Percentiles rank a stretch among this genome's conserved stretches.
Evolutionary conservation across 345 rosid genomes (phyloP).

Genomic region (Eucalyptus virginea): DNA sequence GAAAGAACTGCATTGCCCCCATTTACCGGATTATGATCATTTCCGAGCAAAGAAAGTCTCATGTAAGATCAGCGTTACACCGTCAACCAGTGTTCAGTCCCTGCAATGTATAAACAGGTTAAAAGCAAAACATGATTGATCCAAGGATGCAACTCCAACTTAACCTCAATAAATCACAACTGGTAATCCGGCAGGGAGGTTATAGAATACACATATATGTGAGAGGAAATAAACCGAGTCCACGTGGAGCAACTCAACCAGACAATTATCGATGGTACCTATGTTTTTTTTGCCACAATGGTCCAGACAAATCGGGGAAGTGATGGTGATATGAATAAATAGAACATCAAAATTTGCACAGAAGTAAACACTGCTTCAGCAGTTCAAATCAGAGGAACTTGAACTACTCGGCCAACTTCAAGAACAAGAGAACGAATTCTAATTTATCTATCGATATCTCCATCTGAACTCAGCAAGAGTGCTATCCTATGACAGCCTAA

Average conservation of each 20-base stretch:
- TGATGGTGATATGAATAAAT: background rate
- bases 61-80: background rate
- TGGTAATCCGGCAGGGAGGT: background rate
- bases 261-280: background rate
- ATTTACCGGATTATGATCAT: background rate
- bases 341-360: background rate
- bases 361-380: background rate
- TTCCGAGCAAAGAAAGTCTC: background rate
- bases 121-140: background rate
- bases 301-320: background rate
- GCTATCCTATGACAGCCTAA: background rate
- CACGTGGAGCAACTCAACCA: background rate
- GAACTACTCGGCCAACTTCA: background rate
- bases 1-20: background rate
- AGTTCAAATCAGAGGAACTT: background rate
- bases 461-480: background rate
- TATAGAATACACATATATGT: background rate
- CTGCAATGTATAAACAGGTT: background rate
- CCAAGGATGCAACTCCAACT: background rate
- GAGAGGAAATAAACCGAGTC: background rate
- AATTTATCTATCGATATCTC: background rate
- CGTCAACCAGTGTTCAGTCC: too few relatives aligned
- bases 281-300: background rate
- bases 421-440: background rate
- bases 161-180: background rate